Evolutionary conservation across 768 basidiomycete species (phyloP), one percentile per base, ranked within the genome.

Genomic region (Leccinum ochraceum): DNA sequence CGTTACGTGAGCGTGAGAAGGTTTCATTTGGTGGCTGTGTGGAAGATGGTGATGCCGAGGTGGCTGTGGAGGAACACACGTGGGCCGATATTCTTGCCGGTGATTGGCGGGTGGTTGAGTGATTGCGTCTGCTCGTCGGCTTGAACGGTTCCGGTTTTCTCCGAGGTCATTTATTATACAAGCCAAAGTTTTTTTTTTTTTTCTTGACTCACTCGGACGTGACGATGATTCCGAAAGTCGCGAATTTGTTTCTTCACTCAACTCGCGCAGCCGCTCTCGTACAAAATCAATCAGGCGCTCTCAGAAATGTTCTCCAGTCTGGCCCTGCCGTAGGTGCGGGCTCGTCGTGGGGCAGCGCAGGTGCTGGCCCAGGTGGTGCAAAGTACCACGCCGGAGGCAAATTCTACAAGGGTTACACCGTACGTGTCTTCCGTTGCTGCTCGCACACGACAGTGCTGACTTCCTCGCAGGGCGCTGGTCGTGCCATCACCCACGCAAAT

Each of bases 221-320:
- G 54, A 68, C 66, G 22, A 94, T 94, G 92, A 78, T 94, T 69
- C 91, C 92, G 54, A 91, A 92, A 75, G 87, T 90, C 76, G 87
- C 89, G 32, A 88, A 86, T n/a, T 79, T 94, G 56, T 76, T 94
- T 36, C 84, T 92, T 62, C 86, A 87, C 64, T 89, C 89, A 0
- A 82, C 87, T 14, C 87, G 91, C 68, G 90, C 88, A 14, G 91
- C 86, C 52, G 85, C 88, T 0, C 84, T 86, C 52, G 87, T 89
- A 58, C 90, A 92, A 66, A 86, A 86, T 62, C 89, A 89, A 71
- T 81, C 80, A 5, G 76, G 81, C 5, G 83, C 89, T 0, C 78
- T 92, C 71, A 79, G 90, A 60, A 93, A 89, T 81, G 92, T 89
- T 57, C 81, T 92, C 58, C 88, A 91, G 69, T 78, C 82, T 3